Base-by-base conservation (phyloP, 768 basidiomycete genomes). In the Pisolithus microcarpus region DNA sequence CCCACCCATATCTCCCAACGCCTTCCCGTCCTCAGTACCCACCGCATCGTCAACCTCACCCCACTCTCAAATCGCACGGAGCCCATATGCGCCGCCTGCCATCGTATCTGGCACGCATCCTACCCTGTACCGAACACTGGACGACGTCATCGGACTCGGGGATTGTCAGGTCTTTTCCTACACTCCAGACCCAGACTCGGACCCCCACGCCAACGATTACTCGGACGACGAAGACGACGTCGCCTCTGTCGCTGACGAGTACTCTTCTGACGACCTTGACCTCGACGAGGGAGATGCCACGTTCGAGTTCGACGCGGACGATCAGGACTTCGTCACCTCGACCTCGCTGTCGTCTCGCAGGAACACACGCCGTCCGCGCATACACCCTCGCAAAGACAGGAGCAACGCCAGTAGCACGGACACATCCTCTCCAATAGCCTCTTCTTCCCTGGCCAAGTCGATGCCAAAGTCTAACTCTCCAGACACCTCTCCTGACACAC, bases 91-190 rank as follows among this genome's bases (percentile, higher is more conserved):
- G 0, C 84, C 85, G 19, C 82, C 88, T 11, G 76, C 78, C 52
- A 84, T 86, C 58, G 77, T 87, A 51, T 79, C 85, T 0, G 87
- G 88, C 55, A 92, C 90, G 15, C 91, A 96, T 68, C 91, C 95
- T 1, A 79, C 86, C 46, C 75, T 98, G 24, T 92, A 88, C 68
- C 85, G 85, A 52, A 78, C 88, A 51, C 80, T 99, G 42, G 85
- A 93, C 76, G 86, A 93, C 40, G 87, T 89, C 61, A 89, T 99
- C 57, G 86, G 87, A 21, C 77, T 99, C 21, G 72, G 80, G 37
- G 93, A 97, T 54, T 96, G 91, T 73, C 94, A 97, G 64, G 92
- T 97, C 52, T 99, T 86, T 70, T 88, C 91, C 2, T 99, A 93
- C 73, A 78, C 81, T 38, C 96, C 95, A 43, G 91, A 95, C 68